A percentile compares a stretch with the other conserved stretches of the same genome.
These are phyloP conservation scores for Antarctomyces pellizariae DNA, from an alignment of 495 filamentous ascomycete species.

Conservation along the genomic window DNA sequence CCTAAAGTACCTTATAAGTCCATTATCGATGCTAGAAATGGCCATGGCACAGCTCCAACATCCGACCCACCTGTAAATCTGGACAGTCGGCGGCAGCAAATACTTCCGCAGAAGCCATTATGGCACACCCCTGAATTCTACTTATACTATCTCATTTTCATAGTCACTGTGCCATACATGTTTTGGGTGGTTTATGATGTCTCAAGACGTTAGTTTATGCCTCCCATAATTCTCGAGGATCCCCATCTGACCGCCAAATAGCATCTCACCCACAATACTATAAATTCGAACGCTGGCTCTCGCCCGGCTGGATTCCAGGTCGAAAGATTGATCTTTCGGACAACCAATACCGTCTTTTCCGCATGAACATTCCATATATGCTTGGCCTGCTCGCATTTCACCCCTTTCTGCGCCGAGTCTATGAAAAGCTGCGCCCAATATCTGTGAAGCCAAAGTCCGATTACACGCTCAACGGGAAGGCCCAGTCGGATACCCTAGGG, in stretches of 20 bases:
- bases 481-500: conserved; percentile 6
- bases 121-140: conserved; percentile 80
- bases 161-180: conserved; percentile 57
- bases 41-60: conserved; percentile 9
- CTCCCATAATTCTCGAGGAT: neutral
- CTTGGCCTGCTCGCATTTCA: conserved; percentile 45
- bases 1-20: conserved; percentile 38
- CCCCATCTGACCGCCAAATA: conserved; percentile 15
- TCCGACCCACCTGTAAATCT: conserved; percentile 13
- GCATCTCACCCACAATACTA: conserved; percentile 62
- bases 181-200: conserved; percentile 70
- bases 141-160: conserved; percentile 52
- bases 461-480: conserved; percentile 4
- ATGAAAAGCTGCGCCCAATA: conserved; percentile 20
- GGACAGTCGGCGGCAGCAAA: conserved; percentile 22
- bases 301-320: conserved; percentile 81
- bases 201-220: conserved; percentile 42
- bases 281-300: conserved; percentile 46
- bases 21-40: conserved; percentile 18
- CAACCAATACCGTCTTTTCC: conserved; percentile 66
- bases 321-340: conserved; percentile 88
- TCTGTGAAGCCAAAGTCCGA: neutral
- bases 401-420: conserved; percentile 50
- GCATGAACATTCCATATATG: conserved; percentile 68
- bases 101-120: conserved; percentile 31